Base-by-base conservation (phyloP, 2,329 filamentous ascomycete species). In the Thelonectria olida region DNA sequence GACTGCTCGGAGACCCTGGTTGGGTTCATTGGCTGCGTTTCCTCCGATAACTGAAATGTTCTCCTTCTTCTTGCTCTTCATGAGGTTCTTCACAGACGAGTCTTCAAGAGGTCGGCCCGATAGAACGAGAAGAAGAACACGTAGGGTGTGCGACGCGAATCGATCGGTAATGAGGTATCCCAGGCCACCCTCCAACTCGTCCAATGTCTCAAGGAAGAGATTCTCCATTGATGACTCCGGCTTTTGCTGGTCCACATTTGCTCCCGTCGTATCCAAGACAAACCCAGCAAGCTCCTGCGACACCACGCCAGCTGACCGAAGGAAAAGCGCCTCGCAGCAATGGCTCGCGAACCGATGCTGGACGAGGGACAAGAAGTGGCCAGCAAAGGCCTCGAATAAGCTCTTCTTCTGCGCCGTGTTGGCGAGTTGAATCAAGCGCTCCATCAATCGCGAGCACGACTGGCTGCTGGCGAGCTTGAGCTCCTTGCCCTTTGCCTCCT, bases 291-390 rank as follows among this genome's bases (percentile, higher is more conserved):
- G 78, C 77, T 97, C 94, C 63, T 90, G 82, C 13, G 90, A 91
- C 36, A 97, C 91, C 10, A 91, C 80, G 1, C 92, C 90, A 0
- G 94, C 94, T 2, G 92, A 91, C 66, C 92, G 88, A 49, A 94
- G 82, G 76, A 99, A 98, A 28, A 99, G 84, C 23, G 92, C 92
- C 80, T 99, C 96, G 75, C 94, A 97, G 79, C 95, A 98, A 81
- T 99, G 96, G 62, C 94, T 97, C 5, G 96, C 96, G 73, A 99
- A 99, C 17, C 96, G 91, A 79, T 99, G 96, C 75, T 96, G 94
- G 52, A 97, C 89, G 25, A 99, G 85, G 70, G 94, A 90, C 60
- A 95, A 82, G 78, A 98, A 97, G 78, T 98, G 92, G 31, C 91
- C 90, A 19, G 84, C 89, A 76, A 98, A 97, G 44, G 91, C 92